phyloP scores from a whole-genome alignment of 352 stramenopile species.

The Pythium guiyangense region DNA sequence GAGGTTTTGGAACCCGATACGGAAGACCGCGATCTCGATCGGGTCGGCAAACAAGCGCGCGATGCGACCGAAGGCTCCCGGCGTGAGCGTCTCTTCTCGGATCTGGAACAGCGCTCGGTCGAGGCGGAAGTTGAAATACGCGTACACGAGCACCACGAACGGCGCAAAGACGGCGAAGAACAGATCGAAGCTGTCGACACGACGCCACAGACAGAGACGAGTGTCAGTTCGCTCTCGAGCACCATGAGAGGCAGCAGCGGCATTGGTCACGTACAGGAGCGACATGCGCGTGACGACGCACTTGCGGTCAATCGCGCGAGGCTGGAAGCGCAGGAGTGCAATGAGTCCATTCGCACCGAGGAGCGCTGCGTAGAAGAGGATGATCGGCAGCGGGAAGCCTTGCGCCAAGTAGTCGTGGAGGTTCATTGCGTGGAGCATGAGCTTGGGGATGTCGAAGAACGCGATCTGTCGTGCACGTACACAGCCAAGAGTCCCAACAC shows the following conservation, averaged over 20 bases:
- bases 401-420: constrained; percentile 15
- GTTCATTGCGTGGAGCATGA: constrained; percentile 15
- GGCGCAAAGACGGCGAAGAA: constrained; percentile 30
- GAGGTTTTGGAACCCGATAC: constrained; percentile 13
- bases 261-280: constrained; percentile 14
- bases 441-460: constrained; percentile 19
- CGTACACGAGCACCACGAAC: constrained; percentile 16
- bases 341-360: constrained; percentile 19
- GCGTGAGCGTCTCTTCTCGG: constrained; percentile 4
- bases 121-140: constrained; percentile 21
- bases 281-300: constrained; percentile 17
- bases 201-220: not conserved
- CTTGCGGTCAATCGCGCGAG: constrained; percentile 2
- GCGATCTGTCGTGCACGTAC: constrained; percentile 5
- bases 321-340: constrained; percentile 23
- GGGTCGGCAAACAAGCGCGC: constrained; percentile 22
- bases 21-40: constrained; percentile 16
- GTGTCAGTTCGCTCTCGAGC: not conserved
- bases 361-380: constrained; percentile 19
- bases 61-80: constrained; percentile 13
- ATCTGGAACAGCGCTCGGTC: constrained; percentile 13
- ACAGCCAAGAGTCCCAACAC: too few relatives aligned
- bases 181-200: constrained; percentile 11
- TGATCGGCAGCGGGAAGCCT: constrained; percentile 22
- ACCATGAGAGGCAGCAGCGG: too few relatives aligned